Conservation (phyloP, 306 rosid species). For the Cucumis sativus region Cucumber_9930_V3 NC_026659.2:3797501-3798000, state of each 20-base stretch:
- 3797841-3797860: constrained; percentile 75
- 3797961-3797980: constrained; percentile 64
- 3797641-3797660: constrained; percentile 27
- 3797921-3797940: constrained; percentile 81
- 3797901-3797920: constrained; percentile 60
- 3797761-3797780: constrained; percentile 67
- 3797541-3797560: constrained; percentile 35
- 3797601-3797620: constrained; percentile 21
- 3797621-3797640: constrained; percentile 30
- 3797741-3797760: constrained; percentile 59
- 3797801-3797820: constrained; percentile 80
- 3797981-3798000: constrained; percentile 69
- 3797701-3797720: constrained; percentile 57
- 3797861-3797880: constrained; percentile 90
- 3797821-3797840: constrained; percentile 91
- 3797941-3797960: constrained; percentile 83
- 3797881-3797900: constrained; percentile 76
- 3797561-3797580: constrained; percentile 16
- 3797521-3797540: constrained; percentile 26
- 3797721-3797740: constrained; percentile 64
- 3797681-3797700: constrained; percentile 54
- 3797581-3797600: constrained; percentile 20
- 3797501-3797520: constrained; percentile 20
- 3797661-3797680: constrained; percentile 44
- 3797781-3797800: constrained; percentile 64